A percentile compares a stretch with the other conserved stretches of the same genome.
These are phyloP conservation scores for Erysimum cheiri DNA, from an alignment of 441 rosid species.

Conservation along the genomic window DNA sequence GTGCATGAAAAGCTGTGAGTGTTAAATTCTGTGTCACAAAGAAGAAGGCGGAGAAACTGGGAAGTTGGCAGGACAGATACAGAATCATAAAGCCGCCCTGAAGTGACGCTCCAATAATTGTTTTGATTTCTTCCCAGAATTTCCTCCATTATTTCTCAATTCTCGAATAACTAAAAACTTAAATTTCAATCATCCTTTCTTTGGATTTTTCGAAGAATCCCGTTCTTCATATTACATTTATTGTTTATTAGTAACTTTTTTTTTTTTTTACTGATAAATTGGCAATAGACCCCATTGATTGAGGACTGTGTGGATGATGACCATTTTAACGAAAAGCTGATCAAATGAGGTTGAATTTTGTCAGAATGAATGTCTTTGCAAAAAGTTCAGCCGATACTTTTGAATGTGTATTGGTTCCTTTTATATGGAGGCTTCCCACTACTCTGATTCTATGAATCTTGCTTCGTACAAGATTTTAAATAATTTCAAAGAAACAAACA, in stretches of 20 bases:
- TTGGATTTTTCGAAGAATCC: slow-evolving; percentile 44
- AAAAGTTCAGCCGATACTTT: slow-evolving; percentile 32
- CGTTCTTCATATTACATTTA: slow-evolving; percentile 12
- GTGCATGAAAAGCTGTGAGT: slow-evolving; percentile 30
- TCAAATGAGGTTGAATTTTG: slow-evolving; percentile 42
- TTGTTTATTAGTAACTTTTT: neutral
- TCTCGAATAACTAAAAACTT: slow-evolving; percentile 14
- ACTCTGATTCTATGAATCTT: slow-evolving; percentile 32
- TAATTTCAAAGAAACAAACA: slow-evolving; percentile 10
- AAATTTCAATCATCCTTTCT: slow-evolving; percentile 29
- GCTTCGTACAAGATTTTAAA: neutral
- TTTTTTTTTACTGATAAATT: slow-evolving; percentile 28
- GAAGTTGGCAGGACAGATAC: slow-evolving; percentile 38
- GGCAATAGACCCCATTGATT: slow-evolving; percentile 39
- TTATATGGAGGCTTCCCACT: slow-evolving; percentile 42
- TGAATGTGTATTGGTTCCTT: slow-evolving; percentile 38
- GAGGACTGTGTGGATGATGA: slow-evolving; percentile 44
- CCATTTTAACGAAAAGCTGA: slow-evolving; percentile 47
- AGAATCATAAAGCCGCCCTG: slow-evolving; percentile 44
- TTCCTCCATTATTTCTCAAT: slow-evolving; percentile 19
- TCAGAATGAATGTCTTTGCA: slow-evolving; percentile 45
- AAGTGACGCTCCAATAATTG: slow-evolving; percentile 47
- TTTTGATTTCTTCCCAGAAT: slow-evolving; percentile 32
- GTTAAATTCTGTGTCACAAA: slow-evolving; percentile 41
- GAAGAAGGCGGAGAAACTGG: slow-evolving; percentile 43